Percentiles rank a stretch among this genome's conserved stretches.
Conservation (phyloP, 2,329 filamentous ascomycete species). For the Endoconidiophora polonica region DNA sequence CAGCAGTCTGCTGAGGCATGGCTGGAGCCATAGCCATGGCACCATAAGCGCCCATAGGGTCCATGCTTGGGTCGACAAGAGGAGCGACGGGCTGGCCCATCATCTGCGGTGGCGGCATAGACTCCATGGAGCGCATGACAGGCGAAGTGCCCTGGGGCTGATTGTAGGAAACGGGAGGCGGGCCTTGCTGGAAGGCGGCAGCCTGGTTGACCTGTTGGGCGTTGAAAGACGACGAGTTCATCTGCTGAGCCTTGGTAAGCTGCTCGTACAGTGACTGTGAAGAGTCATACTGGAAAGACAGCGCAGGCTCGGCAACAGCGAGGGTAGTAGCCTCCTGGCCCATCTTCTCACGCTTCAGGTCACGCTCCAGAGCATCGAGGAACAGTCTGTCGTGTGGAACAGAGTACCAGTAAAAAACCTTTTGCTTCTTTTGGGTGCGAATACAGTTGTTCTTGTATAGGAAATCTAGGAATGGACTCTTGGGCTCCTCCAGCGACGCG, state of each 20-base stretch:
- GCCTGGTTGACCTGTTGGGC: slow-evolving; percentile 42
- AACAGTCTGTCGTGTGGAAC: slow-evolving; percentile 95
- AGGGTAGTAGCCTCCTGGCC: slow-evolving; percentile 93
- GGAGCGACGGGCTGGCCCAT: slow-evolving; percentile 43
- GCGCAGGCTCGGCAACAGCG: slow-evolving; percentile 86
- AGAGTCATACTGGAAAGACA: slow-evolving; percentile 98
- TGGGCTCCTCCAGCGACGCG: slow-evolving; percentile 94
- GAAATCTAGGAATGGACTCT: slow-evolving; percentile 96
- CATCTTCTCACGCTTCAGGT: slow-evolving; percentile 99
- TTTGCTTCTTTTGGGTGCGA: slow-evolving; percentile 98
- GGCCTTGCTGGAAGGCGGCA: slow-evolving; percentile 2
- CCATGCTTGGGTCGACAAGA: slow-evolving; percentile 43
- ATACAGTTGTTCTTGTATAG: slow-evolving; percentile 99
- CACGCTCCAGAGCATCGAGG: slow-evolving; percentile 89
- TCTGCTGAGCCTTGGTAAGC: slow-evolving; percentile 97
- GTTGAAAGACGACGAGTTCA: slow-evolving; percentile 92
- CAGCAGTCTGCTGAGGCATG: slow-evolving; percentile 42
- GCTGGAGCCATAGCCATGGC: slow-evolving; percentile 53
- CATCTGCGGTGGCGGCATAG: slow-evolving; percentile 85
- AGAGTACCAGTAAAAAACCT: slow-evolving; percentile 99
- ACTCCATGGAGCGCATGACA: slow-evolving; percentile 76
- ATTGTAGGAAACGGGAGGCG: slow-evolving; percentile 29
- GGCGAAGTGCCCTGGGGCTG: slow-evolving; percentile 76
- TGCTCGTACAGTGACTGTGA: slow-evolving; percentile 98
- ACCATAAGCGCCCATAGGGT: slow-evolving; percentile 54